Percentiles rank a stretch among this genome's conserved stretches.
phyloP scores from a whole-genome alignment of 208 protist genomes.

The Leishmania lainsoni region DNA sequence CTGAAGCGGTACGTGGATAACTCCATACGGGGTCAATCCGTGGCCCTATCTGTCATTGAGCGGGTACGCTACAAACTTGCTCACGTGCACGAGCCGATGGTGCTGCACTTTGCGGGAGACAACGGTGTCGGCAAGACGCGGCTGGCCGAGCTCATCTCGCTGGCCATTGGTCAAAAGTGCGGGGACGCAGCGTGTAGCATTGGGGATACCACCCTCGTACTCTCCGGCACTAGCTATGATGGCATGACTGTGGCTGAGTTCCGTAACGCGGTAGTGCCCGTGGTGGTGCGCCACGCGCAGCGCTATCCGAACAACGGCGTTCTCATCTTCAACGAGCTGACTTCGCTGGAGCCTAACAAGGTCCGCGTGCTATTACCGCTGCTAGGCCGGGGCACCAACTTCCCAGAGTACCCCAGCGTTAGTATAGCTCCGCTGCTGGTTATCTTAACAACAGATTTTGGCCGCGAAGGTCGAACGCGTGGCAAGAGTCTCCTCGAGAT shows the following conservation, averaged over 20 bases:
- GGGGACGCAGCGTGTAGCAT: constrained; percentile 27
- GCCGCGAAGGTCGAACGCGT: constrained; percentile 62
- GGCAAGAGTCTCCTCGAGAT: constrained; percentile 68
- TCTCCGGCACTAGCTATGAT: constrained; percentile 64
- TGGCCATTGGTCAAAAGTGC: constrained; percentile 64
- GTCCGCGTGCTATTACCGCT: constrained; percentile 60
- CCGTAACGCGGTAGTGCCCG: constrained; percentile 48
- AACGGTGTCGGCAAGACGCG: constrained; percentile 87
- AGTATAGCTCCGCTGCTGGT: constrained; percentile 46
- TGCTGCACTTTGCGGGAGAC: constrained; percentile 83
- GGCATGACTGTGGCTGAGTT: constrained; percentile 57
- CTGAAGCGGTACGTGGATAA: constrained; percentile 33
- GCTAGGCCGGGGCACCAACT: constrained; percentile 47
- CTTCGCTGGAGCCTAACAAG: constrained; percentile 45
- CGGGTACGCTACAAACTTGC: constrained; percentile 54
- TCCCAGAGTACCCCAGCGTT: constrained; percentile 45
- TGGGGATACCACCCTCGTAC: constrained; percentile 68
- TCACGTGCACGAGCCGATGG: constrained; percentile 43
- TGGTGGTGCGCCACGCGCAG: constrained; percentile 42
- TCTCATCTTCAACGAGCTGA: constrained; percentile 75
- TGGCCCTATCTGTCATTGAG: constrained; percentile 40
- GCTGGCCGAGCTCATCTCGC: constrained; percentile 68
- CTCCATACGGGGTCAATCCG: constrained; percentile 54
- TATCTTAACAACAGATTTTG: constrained; percentile 82
- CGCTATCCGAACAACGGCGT: constrained; percentile 58